phyloP scores from a whole-genome alignment of 2,329 filamentous ascomycete species.

The Catunica adiposa region DNA sequence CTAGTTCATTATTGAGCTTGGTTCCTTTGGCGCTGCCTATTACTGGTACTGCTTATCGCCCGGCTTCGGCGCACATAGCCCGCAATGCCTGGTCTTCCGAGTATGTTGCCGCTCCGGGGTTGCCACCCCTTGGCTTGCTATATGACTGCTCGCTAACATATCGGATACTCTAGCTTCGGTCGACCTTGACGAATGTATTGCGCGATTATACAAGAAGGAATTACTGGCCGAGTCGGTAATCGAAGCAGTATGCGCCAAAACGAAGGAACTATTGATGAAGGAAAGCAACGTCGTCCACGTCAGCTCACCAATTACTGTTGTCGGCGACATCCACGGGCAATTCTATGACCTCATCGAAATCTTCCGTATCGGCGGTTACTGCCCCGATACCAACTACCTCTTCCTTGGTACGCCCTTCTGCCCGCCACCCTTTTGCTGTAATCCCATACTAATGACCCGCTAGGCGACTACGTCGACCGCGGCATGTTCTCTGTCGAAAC shows the following conservation, averaged over 20 bases:
- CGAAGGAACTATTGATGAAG: conserved; percentile 96
- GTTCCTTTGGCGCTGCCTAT: not conserved
- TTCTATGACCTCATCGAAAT: conserved; percentile 99
- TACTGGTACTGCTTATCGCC: not conserved
- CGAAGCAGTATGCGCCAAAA: conserved; percentile 97
- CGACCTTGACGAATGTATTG: conserved; percentile 96
- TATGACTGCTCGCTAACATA: not conserved
- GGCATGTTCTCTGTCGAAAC: conserved; percentile 98
- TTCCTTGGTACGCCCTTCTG: conserved; percentile 53
- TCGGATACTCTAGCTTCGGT: conserved; percentile 52
- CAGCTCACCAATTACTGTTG: conserved; percentile 83
- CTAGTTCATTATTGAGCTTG: not conserved
- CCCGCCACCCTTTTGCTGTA: not conserved
- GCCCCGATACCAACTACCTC: conserved; percentile 94
- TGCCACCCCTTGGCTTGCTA: not conserved
- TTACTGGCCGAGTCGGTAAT: conserved; percentile 93
- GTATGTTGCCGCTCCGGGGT: not conserved
- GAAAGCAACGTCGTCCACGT: conserved; percentile 99
- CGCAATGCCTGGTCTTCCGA: conserved; percentile 13
- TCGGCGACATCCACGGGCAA: conserved; percentile 96
- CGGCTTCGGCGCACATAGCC: not conserved
- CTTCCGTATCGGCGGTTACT: conserved; percentile 94
- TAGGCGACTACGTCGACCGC: conserved; percentile 93
- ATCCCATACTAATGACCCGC: not conserved
- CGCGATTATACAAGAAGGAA: conserved; percentile 91